Conservation (phyloP, 352 stramenopile genomes). For the Phytophthora podocarpi region DNA sequence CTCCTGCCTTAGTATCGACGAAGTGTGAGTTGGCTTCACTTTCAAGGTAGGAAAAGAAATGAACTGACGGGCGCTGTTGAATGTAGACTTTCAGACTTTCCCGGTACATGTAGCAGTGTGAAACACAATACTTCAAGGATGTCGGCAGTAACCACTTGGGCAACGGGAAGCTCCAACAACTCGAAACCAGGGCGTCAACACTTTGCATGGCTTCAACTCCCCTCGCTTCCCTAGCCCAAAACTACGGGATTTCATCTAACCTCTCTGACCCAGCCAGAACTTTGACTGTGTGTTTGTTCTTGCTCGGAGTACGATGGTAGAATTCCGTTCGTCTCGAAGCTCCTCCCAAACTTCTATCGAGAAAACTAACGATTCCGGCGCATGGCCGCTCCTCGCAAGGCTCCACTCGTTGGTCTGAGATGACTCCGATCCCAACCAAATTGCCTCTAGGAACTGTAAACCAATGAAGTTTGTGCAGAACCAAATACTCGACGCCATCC, state of each 20-base stretch:
- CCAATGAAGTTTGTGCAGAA: constrained; percentile 18
- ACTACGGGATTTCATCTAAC: constrained; percentile 8
- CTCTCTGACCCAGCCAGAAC: not conserved
- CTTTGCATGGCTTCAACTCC: too few relatives aligned
- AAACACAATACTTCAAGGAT: too few relatives aligned
- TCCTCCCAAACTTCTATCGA: constrained; percentile 11
- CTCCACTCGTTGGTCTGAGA: constrained; percentile 4
- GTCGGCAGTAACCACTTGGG: too few relatives aligned
- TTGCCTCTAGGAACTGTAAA: constrained; percentile 9
- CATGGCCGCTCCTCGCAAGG: constrained; percentile 15
- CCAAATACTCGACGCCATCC: constrained; percentile 12
- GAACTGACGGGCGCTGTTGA: too few relatives aligned
- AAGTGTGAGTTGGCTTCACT: too few relatives aligned
- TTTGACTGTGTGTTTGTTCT: not conserved
- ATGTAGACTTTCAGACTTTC: too few relatives aligned
- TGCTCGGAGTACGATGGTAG: not conserved
- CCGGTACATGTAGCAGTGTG: too few relatives aligned
- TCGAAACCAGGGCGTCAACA: too few relatives aligned
- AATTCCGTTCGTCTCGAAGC: not conserved
- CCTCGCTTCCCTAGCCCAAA: too few relatives aligned
- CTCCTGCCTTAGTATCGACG: not conserved
- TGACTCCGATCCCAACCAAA: constrained; percentile 15
- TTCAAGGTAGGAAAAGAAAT: too few relatives aligned
- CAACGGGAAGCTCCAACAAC: too few relatives aligned
- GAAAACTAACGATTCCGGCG: constrained; percentile 15